Base-by-base conservation (phyloP, 2,329 filamentous ascomycete species). In the Thelonectria olida region DNA sequence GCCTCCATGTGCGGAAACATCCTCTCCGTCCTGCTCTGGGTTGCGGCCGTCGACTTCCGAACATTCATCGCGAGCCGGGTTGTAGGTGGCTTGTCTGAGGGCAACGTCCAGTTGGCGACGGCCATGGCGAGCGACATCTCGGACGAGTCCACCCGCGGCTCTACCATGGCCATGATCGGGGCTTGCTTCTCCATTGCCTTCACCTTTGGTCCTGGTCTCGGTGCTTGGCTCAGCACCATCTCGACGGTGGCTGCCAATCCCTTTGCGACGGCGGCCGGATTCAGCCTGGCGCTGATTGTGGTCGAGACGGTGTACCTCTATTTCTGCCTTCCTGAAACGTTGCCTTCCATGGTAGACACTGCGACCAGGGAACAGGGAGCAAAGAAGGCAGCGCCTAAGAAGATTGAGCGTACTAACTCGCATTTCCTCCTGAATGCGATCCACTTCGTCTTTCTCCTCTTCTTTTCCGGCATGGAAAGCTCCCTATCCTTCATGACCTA, bases 401-500 rank as follows among this genome's bases (percentile, higher is more conserved):
- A 67, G 20, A 60, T 76, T 22, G 78, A 80, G 69, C 84, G 91
- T 59, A 97, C 92, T 3, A 98, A 98, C 78, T 93, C 91, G 4
- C 93, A 96, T 68, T 79, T 87, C 27, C 76, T 97, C 12, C 88
- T 99, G 47, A 97, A 97, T 75, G 79, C 90, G 2, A 89, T 92
- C 0, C 96, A 99, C 78, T 91, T 98, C 73, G 80, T 90, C 47
- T 99, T 99, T 78, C 88, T 99, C 61, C 88, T 99, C 12, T 97
- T 97, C 79, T 99, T 99, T 80, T 97, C 93, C 2, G 96, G 96
- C 62, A 95, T 99, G 91, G 96, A 99, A 75, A 98, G 97, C 77
- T 97, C 93, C 1, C 85, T 99, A 3, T 94, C 96, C 0, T 99
- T 99, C 76, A 94, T 99, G 88, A 98, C 95, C 0, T 97, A 96